Conservation (phyloP, 1,139 yeast genomes). For the Zygosaccharomyces pseudobailii region DNA sequence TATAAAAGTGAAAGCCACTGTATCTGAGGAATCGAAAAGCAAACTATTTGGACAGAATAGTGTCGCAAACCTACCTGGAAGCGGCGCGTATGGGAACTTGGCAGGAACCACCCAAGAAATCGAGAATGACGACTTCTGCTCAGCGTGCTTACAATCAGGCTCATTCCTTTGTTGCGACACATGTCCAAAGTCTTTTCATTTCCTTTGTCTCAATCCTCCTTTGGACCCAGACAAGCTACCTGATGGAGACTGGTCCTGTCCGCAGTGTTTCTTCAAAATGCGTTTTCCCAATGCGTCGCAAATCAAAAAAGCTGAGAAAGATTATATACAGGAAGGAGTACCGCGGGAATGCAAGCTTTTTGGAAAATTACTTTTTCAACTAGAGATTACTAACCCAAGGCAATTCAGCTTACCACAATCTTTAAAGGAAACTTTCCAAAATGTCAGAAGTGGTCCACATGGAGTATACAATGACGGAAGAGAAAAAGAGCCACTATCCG, state of each 20-base stretch:
- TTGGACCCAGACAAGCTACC: constrained; percentile 69
- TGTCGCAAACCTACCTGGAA: constrained; percentile 13
- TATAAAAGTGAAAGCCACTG: constrained; percentile 22
- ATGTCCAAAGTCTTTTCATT: constrained; percentile 89
- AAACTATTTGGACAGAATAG: constrained; percentile 29
- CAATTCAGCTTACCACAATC: constrained; percentile 67
- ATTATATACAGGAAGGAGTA: constrained; percentile 18
- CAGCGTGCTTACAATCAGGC: constrained; percentile 85
- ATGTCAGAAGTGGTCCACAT: constrained; percentile 59
- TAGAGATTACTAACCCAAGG: constrained; percentile 61
- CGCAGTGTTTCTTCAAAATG: constrained; percentile 52
- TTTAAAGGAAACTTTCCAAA: constrained; percentile 68
- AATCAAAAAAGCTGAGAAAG: constrained; percentile 21
- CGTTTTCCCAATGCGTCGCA: constrained; percentile 26
- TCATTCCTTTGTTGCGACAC: constrained; percentile 88
- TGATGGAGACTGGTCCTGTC: constrained; percentile 87
- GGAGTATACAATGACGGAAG: constrained; percentile 68
- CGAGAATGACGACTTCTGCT: constrained; percentile 82
- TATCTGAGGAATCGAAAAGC: constrained; percentile 23
- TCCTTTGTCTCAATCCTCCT: constrained; percentile 89
- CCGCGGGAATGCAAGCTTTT: constrained; percentile 42
- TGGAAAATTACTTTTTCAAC: constrained; percentile 55
- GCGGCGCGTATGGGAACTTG: constrained; percentile 10
- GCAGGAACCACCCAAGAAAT: constrained; percentile 18
- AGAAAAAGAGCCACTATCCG: constrained; percentile 43